Conservation (phyloP, 306 rosid genomes). For the Castanea mollissima region DNA sequence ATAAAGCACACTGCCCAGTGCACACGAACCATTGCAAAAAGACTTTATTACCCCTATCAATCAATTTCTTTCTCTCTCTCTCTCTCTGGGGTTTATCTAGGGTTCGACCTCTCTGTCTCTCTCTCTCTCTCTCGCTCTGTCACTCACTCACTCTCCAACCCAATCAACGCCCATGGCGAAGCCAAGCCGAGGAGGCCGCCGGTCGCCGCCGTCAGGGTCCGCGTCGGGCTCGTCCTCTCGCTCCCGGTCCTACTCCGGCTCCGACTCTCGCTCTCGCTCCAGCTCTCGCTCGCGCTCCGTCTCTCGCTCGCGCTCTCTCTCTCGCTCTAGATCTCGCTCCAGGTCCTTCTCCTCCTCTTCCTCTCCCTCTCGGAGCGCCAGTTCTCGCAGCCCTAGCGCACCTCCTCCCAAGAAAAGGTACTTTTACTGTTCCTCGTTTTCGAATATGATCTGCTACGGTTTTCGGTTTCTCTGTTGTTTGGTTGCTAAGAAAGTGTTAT, state of each 20-base stretch:
- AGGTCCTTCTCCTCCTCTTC: conserved; percentile 70
- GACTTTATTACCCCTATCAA: neutral
- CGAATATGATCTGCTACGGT: neutral
- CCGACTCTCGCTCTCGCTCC: conserved; percentile 48
- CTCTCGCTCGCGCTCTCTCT: conserved; percentile 43
- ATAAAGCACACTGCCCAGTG: no score
- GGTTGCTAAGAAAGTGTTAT: no score
- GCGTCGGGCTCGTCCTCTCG: conserved; percentile 69
- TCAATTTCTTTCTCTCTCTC: neutral
- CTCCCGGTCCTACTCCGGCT: conserved; percentile 54
- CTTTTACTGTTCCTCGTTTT: neutral
- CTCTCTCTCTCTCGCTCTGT: neutral
- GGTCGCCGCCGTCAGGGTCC: conserved; percentile 83
- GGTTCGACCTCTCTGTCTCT: conserved; percentile 39
- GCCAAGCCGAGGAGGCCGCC: conserved; percentile 85
- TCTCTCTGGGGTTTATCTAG: conserved; percentile 60
- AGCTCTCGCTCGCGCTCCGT: conserved; percentile 46
- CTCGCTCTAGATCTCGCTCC: conserved; percentile 63
- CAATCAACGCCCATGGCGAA: conserved; percentile 58
- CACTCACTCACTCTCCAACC: no score
- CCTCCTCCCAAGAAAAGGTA: conserved; percentile 66
- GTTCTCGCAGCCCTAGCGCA: conserved; percentile 76
- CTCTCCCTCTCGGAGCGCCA: conserved; percentile 64
- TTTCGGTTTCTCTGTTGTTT: no score
- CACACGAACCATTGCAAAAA: no score